phyloP scores from a whole-genome alignment of 2,329 filamentous ascomycete genomes.

The Phaeomoniella chlamydospora region DNA sequence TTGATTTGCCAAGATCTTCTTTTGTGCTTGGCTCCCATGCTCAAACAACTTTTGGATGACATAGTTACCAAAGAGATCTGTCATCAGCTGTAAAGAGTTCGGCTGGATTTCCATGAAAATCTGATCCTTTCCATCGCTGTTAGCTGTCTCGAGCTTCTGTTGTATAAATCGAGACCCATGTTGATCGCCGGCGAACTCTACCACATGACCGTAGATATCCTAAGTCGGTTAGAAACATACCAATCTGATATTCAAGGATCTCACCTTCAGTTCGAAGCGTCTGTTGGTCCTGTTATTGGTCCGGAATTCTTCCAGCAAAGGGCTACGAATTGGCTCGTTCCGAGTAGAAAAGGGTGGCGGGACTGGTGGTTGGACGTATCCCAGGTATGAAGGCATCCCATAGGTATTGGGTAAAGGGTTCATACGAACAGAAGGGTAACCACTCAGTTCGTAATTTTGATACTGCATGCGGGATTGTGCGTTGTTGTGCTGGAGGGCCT shows the following conservation, averaged over 20 bases:
- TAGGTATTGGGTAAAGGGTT: conserved; percentile 22
- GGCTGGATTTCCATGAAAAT: conserved; percentile 77
- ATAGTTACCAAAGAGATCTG: conserved; percentile 94
- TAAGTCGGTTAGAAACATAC: conserved; percentile 12
- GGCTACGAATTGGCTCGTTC: conserved; percentile 48
- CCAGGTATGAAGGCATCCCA: conserved; percentile 10
- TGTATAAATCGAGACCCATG: conserved; percentile 94
- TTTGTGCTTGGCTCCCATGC: conserved; percentile 86
- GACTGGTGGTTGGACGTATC: not conserved
- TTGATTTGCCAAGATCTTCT: conserved; percentile 67
- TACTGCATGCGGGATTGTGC: not conserved
- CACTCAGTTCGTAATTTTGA: conserved; percentile 19
- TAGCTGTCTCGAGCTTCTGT: conserved; percentile 77
- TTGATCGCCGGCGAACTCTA: conserved; percentile 92
- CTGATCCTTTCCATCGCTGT: conserved; percentile 87
- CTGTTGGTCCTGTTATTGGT: conserved; percentile 57
- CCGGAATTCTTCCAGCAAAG: conserved; percentile 67
- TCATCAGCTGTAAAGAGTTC: conserved; percentile 81
- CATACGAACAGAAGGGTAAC: conserved; percentile 16
- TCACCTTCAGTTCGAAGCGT: conserved; percentile 64
- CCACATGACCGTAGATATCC: conserved; percentile 76
- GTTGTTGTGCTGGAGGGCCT: not conserved
- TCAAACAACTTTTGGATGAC: conserved; percentile 97
- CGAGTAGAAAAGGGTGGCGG: not conserved
- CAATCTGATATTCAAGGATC: conserved; percentile 2